phyloP scores from a whole-genome alignment of 2,329 filamentous ascomycete genomes.

The Paecilomyces variotii region DNA sequence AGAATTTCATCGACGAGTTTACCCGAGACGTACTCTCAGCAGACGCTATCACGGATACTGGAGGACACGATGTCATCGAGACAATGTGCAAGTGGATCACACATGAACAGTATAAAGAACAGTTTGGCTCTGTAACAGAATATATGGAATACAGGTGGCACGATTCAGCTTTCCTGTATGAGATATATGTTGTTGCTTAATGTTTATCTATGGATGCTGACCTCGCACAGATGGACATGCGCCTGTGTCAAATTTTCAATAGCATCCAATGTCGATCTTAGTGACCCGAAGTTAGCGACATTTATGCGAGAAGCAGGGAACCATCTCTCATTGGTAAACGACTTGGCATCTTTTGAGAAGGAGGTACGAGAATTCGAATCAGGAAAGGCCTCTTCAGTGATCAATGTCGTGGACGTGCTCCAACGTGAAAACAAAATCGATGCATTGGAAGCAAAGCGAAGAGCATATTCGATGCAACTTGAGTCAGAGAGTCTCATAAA shows the following conservation, averaged over 20 bases:
- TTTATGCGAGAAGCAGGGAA: background rate
- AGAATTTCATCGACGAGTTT: background rate
- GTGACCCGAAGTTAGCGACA: background rate
- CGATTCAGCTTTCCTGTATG: background rate
- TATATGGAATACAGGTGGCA: background rate
- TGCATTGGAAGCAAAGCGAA: background rate
- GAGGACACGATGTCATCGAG: background rate
- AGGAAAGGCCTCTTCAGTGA: background rate
- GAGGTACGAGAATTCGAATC: background rate
- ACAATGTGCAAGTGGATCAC: background rate
- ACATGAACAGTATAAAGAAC: background rate
- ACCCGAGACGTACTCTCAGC: background rate
- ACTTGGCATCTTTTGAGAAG: background rate
- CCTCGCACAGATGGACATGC: background rate
- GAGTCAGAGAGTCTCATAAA: background rate
- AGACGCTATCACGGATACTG: background rate
- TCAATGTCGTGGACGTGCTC: background rate
- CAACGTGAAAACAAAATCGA: background rate
- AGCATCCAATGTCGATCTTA: background rate
- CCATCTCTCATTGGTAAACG: background rate
- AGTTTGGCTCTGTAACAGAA: background rate
- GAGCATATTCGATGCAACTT: background rate
- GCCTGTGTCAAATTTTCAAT: background rate
- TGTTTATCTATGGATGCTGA: too few relatives aligned
- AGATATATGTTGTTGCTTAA: too few relatives aligned